Evolutionary conservation across 768 basidiomycete species (phyloP).

Genomic region (Mycena maculata): DNA sequence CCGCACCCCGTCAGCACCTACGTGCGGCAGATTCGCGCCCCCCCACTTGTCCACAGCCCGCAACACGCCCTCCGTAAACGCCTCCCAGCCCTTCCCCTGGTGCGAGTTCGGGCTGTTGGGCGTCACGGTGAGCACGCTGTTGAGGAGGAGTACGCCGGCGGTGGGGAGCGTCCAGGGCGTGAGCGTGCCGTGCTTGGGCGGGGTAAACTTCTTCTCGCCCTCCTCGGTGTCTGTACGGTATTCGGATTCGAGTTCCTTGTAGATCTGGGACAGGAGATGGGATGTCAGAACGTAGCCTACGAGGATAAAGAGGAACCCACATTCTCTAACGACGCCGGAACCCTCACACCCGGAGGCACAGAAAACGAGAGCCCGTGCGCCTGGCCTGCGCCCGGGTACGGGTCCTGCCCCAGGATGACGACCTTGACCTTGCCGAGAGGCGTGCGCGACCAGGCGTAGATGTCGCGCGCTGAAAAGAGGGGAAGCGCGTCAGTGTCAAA

Average conservation of each 20-base stretch:
- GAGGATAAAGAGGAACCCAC: constrained; percentile 51
- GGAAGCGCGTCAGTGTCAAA: not conserved
- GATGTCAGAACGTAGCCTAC: constrained; percentile 22
- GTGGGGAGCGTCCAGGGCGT: constrained; percentile 75
- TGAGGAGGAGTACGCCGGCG: constrained; percentile 82
- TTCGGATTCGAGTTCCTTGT: constrained; percentile 85
- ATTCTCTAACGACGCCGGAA: constrained; percentile 88
- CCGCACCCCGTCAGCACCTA: constrained; percentile 40
- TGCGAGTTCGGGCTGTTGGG: constrained; percentile 84
- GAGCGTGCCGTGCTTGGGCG: constrained; percentile 88
- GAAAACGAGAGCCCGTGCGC: constrained; percentile 93
- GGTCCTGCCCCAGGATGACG: constrained; percentile 92
- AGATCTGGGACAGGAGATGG: constrained; percentile 75
- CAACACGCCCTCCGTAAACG: constrained; percentile 85
- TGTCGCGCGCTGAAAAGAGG: constrained; percentile 49
- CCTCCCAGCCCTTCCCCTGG: constrained; percentile 89
- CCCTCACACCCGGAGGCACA: constrained; percentile 78
- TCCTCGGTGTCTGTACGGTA: constrained; percentile 51
- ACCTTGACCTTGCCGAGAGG: constrained; percentile 87
- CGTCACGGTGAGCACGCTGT: constrained; percentile 91
- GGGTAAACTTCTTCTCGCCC: constrained; percentile 65
- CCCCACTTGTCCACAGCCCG: constrained; percentile 82
- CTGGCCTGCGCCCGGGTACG: constrained; percentile 83
- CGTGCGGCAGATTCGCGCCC: constrained; percentile 69
- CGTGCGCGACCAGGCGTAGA: constrained; percentile 93